These are phyloP conservation scores for Schizophyllum commune DNA, from an alignment of 1,284 basidiomycete species.

Conservation along the genomic window DNA sequence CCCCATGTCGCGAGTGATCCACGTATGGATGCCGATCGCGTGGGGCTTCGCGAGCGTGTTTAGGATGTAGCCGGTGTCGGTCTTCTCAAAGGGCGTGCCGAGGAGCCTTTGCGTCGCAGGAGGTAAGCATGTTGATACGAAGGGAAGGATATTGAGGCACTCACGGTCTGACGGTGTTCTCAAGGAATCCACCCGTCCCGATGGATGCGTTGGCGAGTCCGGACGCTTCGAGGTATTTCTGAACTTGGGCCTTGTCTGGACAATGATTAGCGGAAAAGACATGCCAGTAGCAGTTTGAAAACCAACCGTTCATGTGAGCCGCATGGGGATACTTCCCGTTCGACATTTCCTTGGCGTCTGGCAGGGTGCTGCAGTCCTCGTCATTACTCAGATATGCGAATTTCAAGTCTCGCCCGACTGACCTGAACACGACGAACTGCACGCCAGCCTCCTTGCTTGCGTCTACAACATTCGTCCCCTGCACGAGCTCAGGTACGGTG, in stretches of 20 bases:
- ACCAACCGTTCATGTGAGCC: constrained; percentile 15
- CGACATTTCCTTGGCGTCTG: constrained; percentile 13
- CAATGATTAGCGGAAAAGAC: constrained; percentile 1
- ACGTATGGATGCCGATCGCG: constrained; percentile 13
- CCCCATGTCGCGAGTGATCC: constrained; percentile 22
- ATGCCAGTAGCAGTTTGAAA: constrained; percentile 12
- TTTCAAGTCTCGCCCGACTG: neutral
- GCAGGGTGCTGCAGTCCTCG: constrained; percentile 18
- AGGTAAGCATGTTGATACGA: neutral
- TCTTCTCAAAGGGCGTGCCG: constrained; percentile 7
- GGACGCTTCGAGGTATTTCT: constrained; percentile 19
- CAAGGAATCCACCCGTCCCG: constrained; percentile 19
- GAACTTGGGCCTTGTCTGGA: constrained; percentile 22
- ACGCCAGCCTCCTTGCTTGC: constrained; percentile 20
- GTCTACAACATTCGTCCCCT: constrained; percentile 32
- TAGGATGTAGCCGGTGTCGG: constrained; percentile 10
- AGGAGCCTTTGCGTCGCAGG: neutral
- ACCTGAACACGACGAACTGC: constrained; percentile 26
- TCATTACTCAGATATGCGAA: neutral
- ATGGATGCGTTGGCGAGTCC: constrained; percentile 19
- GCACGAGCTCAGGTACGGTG: constrained; percentile 16
- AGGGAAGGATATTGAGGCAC: neutral
- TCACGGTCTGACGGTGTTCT: constrained; percentile 22
- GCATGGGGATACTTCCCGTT: constrained; percentile 11
- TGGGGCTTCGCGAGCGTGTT: constrained; percentile 16